Base-by-base conservation (phyloP, 2,329 filamentous ascomycete species). In the Claviceps maximensis region DNA sequence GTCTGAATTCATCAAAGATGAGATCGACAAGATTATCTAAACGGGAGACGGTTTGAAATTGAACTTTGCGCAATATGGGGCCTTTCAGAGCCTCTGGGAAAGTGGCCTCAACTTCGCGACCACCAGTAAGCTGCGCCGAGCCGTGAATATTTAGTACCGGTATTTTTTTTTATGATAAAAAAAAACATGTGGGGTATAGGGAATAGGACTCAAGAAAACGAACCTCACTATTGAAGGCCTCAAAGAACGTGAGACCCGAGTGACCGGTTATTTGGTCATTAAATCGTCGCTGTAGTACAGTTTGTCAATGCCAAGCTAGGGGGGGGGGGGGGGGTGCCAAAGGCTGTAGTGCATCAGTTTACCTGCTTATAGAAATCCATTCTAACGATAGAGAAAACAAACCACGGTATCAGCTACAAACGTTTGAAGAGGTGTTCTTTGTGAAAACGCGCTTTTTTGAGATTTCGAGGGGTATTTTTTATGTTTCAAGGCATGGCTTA, bases 211-310 rank as follows among this genome's bases (percentile, higher is more conserved):
- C 42, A 41, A 44, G 41, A 40, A 42, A 49, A 29, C 50, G 73
- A 77, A 94, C 89, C 80, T 96, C 89, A 71, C 89, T 95, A 68
- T 87, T 83, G 31, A 91, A 78, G 27, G 93, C 93, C 60, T 95
- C 89, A 63, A 96, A 96, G 69, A 94, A 98, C 3, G 82, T 91
- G 59, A 96, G 75, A 51, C 86, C 86, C 31, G 89, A 94, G 67
- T 95, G 91, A 52, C 93, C 93, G 13, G 89, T 95, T 59, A 97
- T 94, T 66, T 95, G 87, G 69, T 94, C 95, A 56, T 94, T 95
- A 68, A 97, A 98, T 53, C 86, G 83, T 64, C 83, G 87, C 83
- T 91, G 61, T 45, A 49, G 31, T 49, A 15, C 60, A 33, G 29
- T 55, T 25, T 51, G 29, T 55, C 5, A 55, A 51, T 29, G 15